Base-by-base conservation (phyloP, 2,329 filamentous ascomycete genomes). In the Phialophora tarda region DNA sequence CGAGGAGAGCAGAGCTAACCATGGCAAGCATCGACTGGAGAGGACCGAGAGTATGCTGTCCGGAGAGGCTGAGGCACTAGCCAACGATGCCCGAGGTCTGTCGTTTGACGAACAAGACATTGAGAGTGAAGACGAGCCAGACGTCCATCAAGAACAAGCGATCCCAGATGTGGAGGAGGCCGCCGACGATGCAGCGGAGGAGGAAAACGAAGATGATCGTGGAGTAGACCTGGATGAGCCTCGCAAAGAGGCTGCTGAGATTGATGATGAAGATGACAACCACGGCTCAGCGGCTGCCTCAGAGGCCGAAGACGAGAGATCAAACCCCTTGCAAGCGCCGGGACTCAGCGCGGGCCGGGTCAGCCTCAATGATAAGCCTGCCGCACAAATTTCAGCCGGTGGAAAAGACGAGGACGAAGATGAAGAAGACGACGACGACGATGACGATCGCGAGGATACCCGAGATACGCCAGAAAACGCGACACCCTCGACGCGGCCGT, bases 1-100 rank as follows among this genome's bases (percentile, higher is more conserved):
- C 73, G 91, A 96, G 63, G 91, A 93, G 73, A 97, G 93, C 78
- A 91, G 92, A 76, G 85, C 84, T 3, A 90, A 88, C 64, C 93
- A 97, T 77, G 83, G 88, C 50, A 94, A 91, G 76, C 90, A 96
- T 76, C 84, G 89, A 62, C 71, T 89, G 38, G 80, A 83, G n/a
- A 74, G 75, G 32, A 64, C 70, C 32, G 69, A 71, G 28, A 71
- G 67, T 38, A 62, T 69, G 59, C 63, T 65, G 4, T 71, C 75
- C 30, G 61, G 70, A 10, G 64, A 71, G 60, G 60, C 57, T 14
- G 73, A 75, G 47, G 73, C 71, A 56, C 59, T 71, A 10, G 69
- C 71, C 30, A 73, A 70, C 21, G 57, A 70, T 54, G 67, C 69
- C 4, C 59, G 64, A 26, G 65, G 66, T 2, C 30, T 71, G 4